phyloP scores from a whole-genome alignment of 495 filamentous ascomycete genomes.

The Xylaria curta region DNA sequence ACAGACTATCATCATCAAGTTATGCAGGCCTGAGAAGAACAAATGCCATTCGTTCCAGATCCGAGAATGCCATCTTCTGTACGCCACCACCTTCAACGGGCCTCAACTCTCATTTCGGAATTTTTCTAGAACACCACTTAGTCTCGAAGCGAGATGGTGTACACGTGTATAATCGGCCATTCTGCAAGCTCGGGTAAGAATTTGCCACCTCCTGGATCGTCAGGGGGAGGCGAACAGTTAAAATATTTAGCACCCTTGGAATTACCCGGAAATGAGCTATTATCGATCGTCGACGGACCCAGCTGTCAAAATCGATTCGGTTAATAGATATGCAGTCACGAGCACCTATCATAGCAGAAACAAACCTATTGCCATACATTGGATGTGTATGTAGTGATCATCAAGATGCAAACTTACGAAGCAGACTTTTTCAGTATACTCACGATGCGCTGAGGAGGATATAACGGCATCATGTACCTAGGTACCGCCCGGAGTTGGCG shows the following conservation, averaged over 20 bases:
- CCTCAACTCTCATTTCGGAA: constrained; percentile 16
- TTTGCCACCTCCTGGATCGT: constrained; percentile 45
- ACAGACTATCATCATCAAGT: background rate
- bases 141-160: constrained; percentile 21
- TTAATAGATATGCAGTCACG: background rate
- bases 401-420: background rate
- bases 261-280: background rate
- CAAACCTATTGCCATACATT: background rate
- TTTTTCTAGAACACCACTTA: constrained; percentile 17
- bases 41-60: background rate
- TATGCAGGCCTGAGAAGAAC: background rate
- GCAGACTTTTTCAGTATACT: background rate
- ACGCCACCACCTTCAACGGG: background rate
- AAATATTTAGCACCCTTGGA: constrained; percentile 3
- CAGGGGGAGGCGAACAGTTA: constrained; percentile 40
- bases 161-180: background rate
- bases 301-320: background rate
- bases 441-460: background rate
- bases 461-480: background rate
- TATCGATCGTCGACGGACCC: background rate
- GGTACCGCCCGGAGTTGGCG: background rate
- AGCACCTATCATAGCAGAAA: background rate
- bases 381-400: background rate
- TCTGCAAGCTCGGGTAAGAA: background rate
- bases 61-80: background rate